These are phyloP conservation scores for Calonectria ilicicola DNA, from an alignment of 2,329 filamentous ascomycete genomes.

Conservation along the genomic window DNA sequence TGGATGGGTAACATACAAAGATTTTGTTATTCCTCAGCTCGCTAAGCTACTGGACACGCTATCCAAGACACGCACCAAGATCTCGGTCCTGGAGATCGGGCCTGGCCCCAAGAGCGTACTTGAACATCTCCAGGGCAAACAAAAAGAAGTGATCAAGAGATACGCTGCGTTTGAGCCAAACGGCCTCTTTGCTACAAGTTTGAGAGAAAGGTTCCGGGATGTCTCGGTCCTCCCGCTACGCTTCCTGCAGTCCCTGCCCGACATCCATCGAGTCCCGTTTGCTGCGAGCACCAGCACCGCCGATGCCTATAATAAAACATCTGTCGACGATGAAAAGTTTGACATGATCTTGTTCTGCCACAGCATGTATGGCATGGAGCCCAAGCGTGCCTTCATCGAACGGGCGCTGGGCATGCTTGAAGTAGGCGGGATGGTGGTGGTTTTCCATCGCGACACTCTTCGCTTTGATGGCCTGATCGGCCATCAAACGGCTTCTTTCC, in stretches of 20 bases:
- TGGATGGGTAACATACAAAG: slow-evolving; percentile 55
- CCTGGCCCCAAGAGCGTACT: slow-evolving; percentile 69
- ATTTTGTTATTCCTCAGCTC: slow-evolving; percentile 66
- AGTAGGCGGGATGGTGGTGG: slow-evolving; percentile 58
- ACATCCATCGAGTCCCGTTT: slow-evolving; percentile 56
- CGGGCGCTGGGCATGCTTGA: slow-evolving; percentile 61
- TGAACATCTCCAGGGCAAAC: slow-evolving; percentile 55
- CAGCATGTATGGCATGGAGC: slow-evolving; percentile 71
- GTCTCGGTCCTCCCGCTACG: slow-evolving; percentile 50
- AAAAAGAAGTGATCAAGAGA: slow-evolving; percentile 57
- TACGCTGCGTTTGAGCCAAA: slow-evolving; percentile 70
- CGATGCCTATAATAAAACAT: slow-evolving; percentile 28
- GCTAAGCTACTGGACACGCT: slow-evolving; percentile 54
- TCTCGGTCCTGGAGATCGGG: slow-evolving; percentile 71
- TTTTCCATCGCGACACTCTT: slow-evolving; percentile 68
- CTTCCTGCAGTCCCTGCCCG: slow-evolving; percentile 50
- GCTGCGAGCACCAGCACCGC: slow-evolving; percentile 39
- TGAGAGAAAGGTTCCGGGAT: slow-evolving; percentile 57
- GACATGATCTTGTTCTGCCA: slow-evolving; percentile 72
- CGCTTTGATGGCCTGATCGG: slow-evolving; percentile 61
- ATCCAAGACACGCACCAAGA: slow-evolving; percentile 50
- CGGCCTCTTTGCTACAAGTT: slow-evolving; percentile 53
- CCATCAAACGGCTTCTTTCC: slow-evolving; percentile 59
- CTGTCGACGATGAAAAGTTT: slow-evolving; percentile 53
- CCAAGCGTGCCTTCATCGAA: slow-evolving; percentile 59